A percentile compares a stretch with the other conserved stretches of the same genome.
phyloP scores from a whole-genome alignment of 2,329 filamentous ascomycete species.

The Exophiala dermatitidis region DNA sequence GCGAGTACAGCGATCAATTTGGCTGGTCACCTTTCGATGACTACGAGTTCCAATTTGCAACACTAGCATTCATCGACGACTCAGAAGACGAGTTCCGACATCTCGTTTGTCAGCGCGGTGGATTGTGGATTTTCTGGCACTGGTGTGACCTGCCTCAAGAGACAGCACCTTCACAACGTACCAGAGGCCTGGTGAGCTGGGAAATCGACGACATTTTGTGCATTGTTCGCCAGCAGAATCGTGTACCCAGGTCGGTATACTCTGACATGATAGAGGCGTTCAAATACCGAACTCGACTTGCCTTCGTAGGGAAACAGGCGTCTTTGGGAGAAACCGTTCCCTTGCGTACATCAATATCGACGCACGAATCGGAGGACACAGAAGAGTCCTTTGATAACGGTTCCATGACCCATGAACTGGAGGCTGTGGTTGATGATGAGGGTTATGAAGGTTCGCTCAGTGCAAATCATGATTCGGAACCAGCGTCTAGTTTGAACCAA shows the following conservation, averaged over 20 bases:
- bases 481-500: not conserved
- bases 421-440: not conserved
- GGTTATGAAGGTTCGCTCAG: not conserved
- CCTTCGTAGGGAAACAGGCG: not conserved
- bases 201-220: conserved; percentile 10
- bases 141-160: conserved; percentile 4
- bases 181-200: not conserved
- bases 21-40: conserved; percentile 15
- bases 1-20: conserved; percentile 10
- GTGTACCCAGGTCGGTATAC: not conserved
- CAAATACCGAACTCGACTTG: not conserved
- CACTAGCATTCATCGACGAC: conserved; percentile 1
- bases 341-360: not conserved
- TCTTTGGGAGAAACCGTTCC: not conserved
- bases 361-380: not conserved
- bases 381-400: not conserved
- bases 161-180: conserved; percentile 2
- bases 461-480: not conserved
- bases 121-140: conserved; percentile 11
- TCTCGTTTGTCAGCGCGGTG: conserved; percentile 2
- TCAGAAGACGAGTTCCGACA: not conserved
- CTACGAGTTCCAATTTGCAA: conserved; percentile 7
- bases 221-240: not conserved
- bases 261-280: not conserved
- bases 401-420: not conserved